Evolutionary conservation across 345 rosid species (phyloP), one percentile per base, ranked within the genome.

Genomic region (Ceriops zippeliana): DNA sequence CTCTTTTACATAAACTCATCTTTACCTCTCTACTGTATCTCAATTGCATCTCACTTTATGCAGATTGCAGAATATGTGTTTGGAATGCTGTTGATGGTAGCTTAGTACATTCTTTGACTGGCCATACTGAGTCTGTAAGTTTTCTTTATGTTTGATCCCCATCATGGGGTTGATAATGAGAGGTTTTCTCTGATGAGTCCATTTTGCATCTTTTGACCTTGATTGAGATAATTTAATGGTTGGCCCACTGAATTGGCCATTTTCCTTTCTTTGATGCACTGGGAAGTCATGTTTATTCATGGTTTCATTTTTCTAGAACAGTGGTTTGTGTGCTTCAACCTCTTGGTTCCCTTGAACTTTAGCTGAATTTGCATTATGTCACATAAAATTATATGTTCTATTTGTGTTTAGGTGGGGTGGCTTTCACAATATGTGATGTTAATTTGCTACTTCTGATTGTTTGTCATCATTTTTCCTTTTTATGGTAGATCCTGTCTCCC

Each of bases 31-130:
- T 62, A 42, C 63, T 70, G 49, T 46, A 56, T 42, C 62, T 68
- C 51, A 69, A 63, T 51, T 61, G 24, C 38, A 30, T 64, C 21
- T 53, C 65, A 68, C 49, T 79, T 60, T 66, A 66, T 85, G 84
- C 86, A 95, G 99, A 95, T 84, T 95, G 98, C 86, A 90, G 99
- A 86, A 92, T 95, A 82, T 95, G 99, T 35, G 99, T 95, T 67
- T 95, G 99, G 99, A 95, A 95, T 81, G 98, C 98, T n/a, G 85
- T 96, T 77, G 96, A 95, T 87, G 89, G 98, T 79, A 85, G 87
- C 86, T 76, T 91, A 76, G 98, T 95, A 65, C 99, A 95, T 81
- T 90, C 93, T 68, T 84, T 95, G 87, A 87, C 96, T 63, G 99
- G 99, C 72, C 99, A 95, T 61, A 87, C 93, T 70, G 89, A 81